Evolutionary conservation across 768 basidiomycete species (phyloP).

Genomic region (Leccinellum rugosiceps): DNA sequence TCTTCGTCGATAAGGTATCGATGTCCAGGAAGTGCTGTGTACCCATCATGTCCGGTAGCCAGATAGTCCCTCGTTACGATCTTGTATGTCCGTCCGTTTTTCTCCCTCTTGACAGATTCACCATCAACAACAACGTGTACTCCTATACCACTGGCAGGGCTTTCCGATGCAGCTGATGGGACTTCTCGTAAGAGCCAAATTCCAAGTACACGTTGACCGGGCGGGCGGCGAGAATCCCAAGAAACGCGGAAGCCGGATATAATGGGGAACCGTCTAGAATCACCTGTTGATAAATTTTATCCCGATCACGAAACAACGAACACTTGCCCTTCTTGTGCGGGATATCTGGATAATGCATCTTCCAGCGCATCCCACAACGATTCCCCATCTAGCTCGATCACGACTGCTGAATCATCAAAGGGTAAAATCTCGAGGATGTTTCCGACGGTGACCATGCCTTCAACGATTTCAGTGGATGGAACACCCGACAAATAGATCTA

Average conservation of each 20-base stretch:
- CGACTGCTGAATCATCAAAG: constrained; percentile 82
- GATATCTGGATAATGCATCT: constrained; percentile 68
- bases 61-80: constrained; percentile 88
- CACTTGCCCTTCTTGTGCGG: constrained; percentile 83
- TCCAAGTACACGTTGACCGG: constrained; percentile 70
- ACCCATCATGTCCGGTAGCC: constrained; percentile 84
- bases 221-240: constrained; percentile 78
- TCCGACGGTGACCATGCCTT: constrained; percentile 76
- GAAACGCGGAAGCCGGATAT: constrained; percentile 79
- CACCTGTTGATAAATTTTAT: not conserved
- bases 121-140: constrained; percentile 39
- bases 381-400: constrained; percentile 75
- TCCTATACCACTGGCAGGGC: constrained; percentile 12
- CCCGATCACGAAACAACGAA: not conserved
- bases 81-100: constrained; percentile 59
- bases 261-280: constrained; percentile 77
- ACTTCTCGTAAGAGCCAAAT: constrained; percentile 56
- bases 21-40: constrained; percentile 60
- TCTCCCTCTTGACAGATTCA: constrained; percentile 52
- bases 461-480: not conserved
- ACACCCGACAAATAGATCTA: not conserved
- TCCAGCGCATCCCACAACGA: constrained; percentile 81
- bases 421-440: constrained; percentile 88
- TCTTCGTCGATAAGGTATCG: constrained; percentile 80
- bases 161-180: constrained; percentile 17